Evolutionary conservation across 1,284 basidiomycete genomes (phyloP).

Genomic region (Entoloma clypeatum): DNA sequence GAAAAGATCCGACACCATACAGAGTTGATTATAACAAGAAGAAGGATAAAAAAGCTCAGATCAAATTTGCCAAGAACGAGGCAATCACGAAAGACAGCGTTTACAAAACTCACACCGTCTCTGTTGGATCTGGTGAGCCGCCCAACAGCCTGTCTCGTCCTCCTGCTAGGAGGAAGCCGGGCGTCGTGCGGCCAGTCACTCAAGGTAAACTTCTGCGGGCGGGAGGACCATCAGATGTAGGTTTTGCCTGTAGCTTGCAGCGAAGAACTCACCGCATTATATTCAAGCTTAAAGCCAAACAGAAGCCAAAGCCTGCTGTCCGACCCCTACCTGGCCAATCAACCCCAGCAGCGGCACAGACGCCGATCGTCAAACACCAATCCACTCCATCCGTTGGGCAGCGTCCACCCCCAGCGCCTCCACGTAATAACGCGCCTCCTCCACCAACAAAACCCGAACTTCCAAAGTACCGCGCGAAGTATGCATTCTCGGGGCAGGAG

Average conservation of each 20-base stretch:
- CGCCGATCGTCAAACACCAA: constrained; percentile 38
- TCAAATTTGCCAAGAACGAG: constrained; percentile 91
- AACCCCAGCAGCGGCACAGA: constrained; percentile 37
- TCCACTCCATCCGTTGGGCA: constrained; percentile 20
- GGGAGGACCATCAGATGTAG: constrained; percentile 69
- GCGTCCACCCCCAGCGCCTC: constrained; percentile 32
- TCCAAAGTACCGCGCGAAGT: constrained; percentile 83
- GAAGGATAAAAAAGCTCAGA: constrained; percentile 90
- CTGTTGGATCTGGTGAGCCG: constrained; percentile 86
- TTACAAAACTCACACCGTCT: constrained; percentile 94
- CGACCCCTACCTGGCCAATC: constrained; percentile 56
- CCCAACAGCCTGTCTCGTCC: constrained; percentile 79
- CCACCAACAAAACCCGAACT: constrained; percentile 61
- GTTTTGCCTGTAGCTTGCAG: constrained; percentile 7
- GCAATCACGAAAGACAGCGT: constrained; percentile 75
- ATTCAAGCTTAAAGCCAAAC: constrained; percentile 38
- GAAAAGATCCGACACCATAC: constrained; percentile 5
- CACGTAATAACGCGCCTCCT: constrained; percentile 28
- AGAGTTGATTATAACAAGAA: constrained; percentile 93
- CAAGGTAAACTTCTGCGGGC: constrained; percentile 77
- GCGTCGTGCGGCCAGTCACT: constrained; percentile 79
- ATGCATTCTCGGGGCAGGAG: constrained; percentile 84
- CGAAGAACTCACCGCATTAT: constrained; percentile 1
- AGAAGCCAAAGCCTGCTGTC: constrained; percentile 54
- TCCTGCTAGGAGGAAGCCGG: constrained; percentile 83